Percentiles rank a stretch among this genome's conserved stretches.
These are phyloP conservation scores for Xanthoconium purpureum DNA, from an alignment of 768 basidiomycete genomes.

Conservation along the genomic window DNA sequence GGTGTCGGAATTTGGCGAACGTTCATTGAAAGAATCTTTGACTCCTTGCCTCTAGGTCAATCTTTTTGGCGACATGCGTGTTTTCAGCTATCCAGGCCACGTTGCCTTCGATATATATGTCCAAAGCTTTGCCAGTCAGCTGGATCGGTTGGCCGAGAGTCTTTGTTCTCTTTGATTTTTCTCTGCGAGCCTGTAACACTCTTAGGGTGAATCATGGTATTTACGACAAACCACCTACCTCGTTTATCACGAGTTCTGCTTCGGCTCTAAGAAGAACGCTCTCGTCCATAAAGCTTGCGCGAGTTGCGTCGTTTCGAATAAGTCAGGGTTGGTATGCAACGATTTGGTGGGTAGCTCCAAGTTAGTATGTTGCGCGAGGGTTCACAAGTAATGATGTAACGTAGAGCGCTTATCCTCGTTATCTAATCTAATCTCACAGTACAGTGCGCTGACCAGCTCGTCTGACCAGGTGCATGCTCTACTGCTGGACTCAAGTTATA, in stretches of 20 bases:
- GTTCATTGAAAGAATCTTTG: conserved; percentile 3
- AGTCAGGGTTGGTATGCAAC: not conserved
- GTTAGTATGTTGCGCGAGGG: too few relatives aligned
- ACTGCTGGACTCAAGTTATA: too few relatives aligned
- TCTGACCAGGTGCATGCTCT: too few relatives aligned
- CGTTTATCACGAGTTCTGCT: conserved; percentile 32
- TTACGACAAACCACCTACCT: conserved; percentile 13
- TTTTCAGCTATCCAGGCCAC: conserved; percentile 89
- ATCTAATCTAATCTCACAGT: too few relatives aligned
- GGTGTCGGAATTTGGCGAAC: conserved; percentile 12
- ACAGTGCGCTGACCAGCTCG: too few relatives aligned
- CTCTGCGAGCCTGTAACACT: conserved; percentile 54
- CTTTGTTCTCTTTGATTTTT: conserved; percentile 70
- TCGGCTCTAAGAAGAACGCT: conserved; percentile 29
- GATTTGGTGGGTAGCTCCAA: not conserved
- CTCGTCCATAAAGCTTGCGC: conserved; percentile 22
- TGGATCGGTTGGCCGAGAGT: conserved; percentile 76
- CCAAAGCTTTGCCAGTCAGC: conserved; percentile 71
- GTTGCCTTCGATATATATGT: conserved; percentile 59
- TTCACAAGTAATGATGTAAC: too few relatives aligned
- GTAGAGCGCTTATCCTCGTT: too few relatives aligned
- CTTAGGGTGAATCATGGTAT: not conserved
- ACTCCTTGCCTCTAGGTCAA: conserved; percentile 68
- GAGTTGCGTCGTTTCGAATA: not conserved
- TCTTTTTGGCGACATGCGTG: conserved; percentile 65